Base-by-base conservation (phyloP, 176 grass and related monocot genomes). In the Pontederia paniculata region DNA sequence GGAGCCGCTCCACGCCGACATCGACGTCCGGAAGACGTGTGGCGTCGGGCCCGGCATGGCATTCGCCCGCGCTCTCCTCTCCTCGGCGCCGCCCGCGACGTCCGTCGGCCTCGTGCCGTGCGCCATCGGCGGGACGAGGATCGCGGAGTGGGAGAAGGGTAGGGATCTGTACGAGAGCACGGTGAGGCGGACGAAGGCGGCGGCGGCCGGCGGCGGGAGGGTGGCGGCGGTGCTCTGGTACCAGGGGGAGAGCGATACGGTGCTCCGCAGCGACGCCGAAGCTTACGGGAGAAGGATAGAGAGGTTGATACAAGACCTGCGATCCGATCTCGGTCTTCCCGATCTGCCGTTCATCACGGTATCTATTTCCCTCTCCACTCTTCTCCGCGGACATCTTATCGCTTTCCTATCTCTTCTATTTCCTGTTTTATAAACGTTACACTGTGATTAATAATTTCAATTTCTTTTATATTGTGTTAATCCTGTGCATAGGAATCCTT, bases 201-300 rank as follows among this genome's bases (percentile, higher is more conserved):
- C 90, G 14, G 18, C 10, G 10, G n/a, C n/a, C n/a, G n/a, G n/a
- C n/a, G n/a, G n/a, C n/a, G 82, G 91, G 2, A 67, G 12, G 17
- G 52, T 97, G 50, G 86, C 52, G 52, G 91, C 82, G 44, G 74
- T 97, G 54, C 55, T 97, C 12, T 97, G 91, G 91, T 90, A 81
- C 74, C 91, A 90, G 76, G 91, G 90, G 60, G 86, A 97, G 83
- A 90, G 82, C 47, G 91, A 97, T 57, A 97, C 91, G 49, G 55
- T 90, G 54, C 53, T 60, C 45, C 54, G 54, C 2, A 77, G 73
- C 45, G 86, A 97, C 56, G 91, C 91, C 4, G 77, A 41, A 2
- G 61, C 82, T 4, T 90, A 97, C 56, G 65, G 63, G 13, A 68
- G 17, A 42, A 83, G 76, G 51, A 86, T 97, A 86, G 83, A 90